Percentiles rank a stretch among this genome's conserved stretches.
Conservation (phyloP, 805 yeast species). For the Kuraishia capsulata region DNA sequence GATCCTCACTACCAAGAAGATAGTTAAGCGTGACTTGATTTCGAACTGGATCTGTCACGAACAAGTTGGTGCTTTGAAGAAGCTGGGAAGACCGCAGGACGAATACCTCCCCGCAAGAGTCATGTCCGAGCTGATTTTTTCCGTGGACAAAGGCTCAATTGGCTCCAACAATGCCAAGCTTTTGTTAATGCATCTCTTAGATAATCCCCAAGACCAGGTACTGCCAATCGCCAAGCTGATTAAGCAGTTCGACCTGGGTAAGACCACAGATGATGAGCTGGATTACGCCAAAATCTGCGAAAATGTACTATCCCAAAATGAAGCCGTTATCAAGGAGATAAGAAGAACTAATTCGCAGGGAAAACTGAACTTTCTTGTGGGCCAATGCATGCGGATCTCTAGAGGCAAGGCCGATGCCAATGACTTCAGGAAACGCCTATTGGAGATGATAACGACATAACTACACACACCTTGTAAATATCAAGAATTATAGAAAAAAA, state of each 20-base stretch:
- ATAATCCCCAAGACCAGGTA: constrained; percentile 29
- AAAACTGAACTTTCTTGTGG: constrained; percentile 54
- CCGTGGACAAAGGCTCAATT: constrained; percentile 38
- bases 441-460: background rate
- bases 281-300: constrained; percentile 13
- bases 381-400: constrained; percentile 73
- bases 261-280: constrained; percentile 13
- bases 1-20: constrained; percentile 5
- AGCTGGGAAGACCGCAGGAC: constrained; percentile 27
- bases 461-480: no score
- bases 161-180: constrained; percentile 62
- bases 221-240: constrained; percentile 34
- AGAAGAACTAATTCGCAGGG: background rate
- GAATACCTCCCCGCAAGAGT: constrained; percentile 27
- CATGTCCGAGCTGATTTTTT: constrained; percentile 45
- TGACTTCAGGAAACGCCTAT: constrained; percentile 13
- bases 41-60: constrained; percentile 83
- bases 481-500: no score
- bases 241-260: constrained; percentile 39
- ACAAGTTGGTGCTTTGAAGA: constrained; percentile 58
- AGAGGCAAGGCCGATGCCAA: constrained; percentile 47
- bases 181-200: constrained; percentile 52
- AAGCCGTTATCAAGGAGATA: constrained; percentile 14
- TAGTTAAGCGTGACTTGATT: constrained; percentile 23
- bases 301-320: constrained; percentile 23